Conservation (phyloP, 2,329 filamentous ascomycete genomes). For the Phialophora macrospora region DNA sequence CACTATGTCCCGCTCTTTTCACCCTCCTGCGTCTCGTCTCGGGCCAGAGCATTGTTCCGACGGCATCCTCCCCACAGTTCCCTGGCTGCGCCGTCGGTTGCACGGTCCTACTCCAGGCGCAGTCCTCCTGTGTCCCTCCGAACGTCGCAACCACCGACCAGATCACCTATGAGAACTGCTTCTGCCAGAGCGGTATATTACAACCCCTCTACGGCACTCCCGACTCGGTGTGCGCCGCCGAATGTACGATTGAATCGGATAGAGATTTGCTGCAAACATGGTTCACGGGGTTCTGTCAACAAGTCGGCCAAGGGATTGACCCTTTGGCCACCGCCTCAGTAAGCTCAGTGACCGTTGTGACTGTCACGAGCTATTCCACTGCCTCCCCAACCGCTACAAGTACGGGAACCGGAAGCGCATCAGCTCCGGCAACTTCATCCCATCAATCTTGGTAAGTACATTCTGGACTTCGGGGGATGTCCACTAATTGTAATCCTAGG, state of each 20-base stretch:
- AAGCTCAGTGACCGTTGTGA: slow-evolving; percentile 34
- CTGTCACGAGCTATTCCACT: slow-evolving; percentile 34
- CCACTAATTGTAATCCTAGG: slow-evolving; percentile 55
- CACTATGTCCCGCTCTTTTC: slow-evolving; percentile 39
- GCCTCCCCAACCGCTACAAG: slow-evolving; percentile 39
- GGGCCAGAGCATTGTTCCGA: slow-evolving; percentile 45
- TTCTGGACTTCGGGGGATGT: not conserved
- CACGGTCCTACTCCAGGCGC: slow-evolving; percentile 69
- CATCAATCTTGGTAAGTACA: slow-evolving; percentile 35
- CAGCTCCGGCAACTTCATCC: slow-evolving; percentile 13
- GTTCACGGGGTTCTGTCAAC: slow-evolving; percentile 70
- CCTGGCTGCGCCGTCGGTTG: slow-evolving; percentile 68
- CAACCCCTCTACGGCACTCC: slow-evolving; percentile 62
- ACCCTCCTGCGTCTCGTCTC: slow-evolving; percentile 36
- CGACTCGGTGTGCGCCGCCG: slow-evolving; percentile 65
- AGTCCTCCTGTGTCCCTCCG: slow-evolving; percentile 70
- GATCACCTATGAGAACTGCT: slow-evolving; percentile 68
- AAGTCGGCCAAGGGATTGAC: slow-evolving; percentile 49
- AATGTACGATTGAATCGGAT: slow-evolving; percentile 60
- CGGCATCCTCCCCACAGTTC: slow-evolving; percentile 53
- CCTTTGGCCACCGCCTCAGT: slow-evolving; percentile 40
- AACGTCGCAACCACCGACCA: slow-evolving; percentile 57
- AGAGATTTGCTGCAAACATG: slow-evolving; percentile 67
- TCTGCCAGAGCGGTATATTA: slow-evolving; percentile 70
- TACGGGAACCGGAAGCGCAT: slow-evolving; percentile 26